Base-by-base conservation (phyloP, 345 rosid species). In the Punica granatum region DNA sequence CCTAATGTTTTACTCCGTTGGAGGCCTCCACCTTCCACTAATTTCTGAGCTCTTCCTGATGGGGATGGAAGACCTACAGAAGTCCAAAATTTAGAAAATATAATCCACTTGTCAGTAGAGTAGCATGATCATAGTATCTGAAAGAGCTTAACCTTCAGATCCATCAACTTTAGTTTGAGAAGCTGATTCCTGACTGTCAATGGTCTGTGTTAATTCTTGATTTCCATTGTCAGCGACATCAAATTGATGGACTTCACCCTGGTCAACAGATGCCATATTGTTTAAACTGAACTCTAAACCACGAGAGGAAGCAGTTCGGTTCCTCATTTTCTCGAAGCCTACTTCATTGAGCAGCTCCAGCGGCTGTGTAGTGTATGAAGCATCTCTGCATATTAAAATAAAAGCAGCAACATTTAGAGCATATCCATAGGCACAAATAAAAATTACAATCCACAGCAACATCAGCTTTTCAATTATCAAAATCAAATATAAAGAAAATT, bases 291-390 rank as follows among this genome's bases (percentile, higher is more conserved):
- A 78, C 71, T 83, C 92, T 64, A 78, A 69, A 72, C 83, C 84
- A 66, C 81, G 74, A 60, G 75, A 71, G 65, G 79, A 65, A 68
- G 75, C 75, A 35, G 64, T 33, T 60, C 72, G 78, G 56, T 71
- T 78, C 67, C 73, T 82, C 33, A 79, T 70, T 54, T 73, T 81
- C 65, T 89, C 97, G 42, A 90, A 76, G 64, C 84, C 85, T 76
- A 83, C 78, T 49, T 83, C 85, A 80, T 89, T 91, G 69, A 94
- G 92, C 73, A 94, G 84, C 89, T 94, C 99, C 77, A 94, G 81
- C 5, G 99, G 99, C 69, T 94, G 99, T 11, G 99, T 94, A 60
- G 98, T 84, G 87, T 88, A 91, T 46, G 99, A 83, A 70, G 97
- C 97, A 78, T 94, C 99, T 79, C 99, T 94, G 75, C 49, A 41